Conservation (phyloP, 495 filamentous ascomycete species). For the Pyronema domesticum region DNA sequence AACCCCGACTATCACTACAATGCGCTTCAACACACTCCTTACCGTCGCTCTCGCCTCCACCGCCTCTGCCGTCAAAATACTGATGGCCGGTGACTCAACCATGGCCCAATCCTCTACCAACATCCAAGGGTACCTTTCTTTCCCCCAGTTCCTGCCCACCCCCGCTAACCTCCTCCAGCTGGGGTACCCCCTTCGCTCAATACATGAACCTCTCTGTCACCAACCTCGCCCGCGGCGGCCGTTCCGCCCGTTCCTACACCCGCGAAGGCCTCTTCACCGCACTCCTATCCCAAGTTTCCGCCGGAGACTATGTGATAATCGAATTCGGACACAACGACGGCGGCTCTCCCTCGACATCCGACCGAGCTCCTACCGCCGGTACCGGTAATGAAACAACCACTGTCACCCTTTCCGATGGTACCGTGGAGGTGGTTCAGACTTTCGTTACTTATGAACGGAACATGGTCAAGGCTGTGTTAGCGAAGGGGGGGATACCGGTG, state of each 20-base stretch:
- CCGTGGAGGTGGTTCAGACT: slow-evolving; percentile 18
- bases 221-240: slow-evolving; percentile 31
- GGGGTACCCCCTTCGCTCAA: slow-evolving; percentile 18
- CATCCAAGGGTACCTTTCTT: slow-evolving; percentile 12
- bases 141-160: neutral
- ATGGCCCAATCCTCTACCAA: slow-evolving; percentile 12
- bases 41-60: neutral
- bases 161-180: slow-evolving; percentile 4
- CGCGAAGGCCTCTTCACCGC: slow-evolving; percentile 30
- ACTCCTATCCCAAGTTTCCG: slow-evolving; percentile 25
- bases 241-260: slow-evolving; percentile 30
- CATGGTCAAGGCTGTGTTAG: slow-evolving; percentile 28
- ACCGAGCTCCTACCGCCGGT: slow-evolving; percentile 21
- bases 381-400: slow-evolving; percentile 12
- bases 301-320: slow-evolving; percentile 33
- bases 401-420: slow-evolving; percentile 12
- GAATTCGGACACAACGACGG: slow-evolving; percentile 36
- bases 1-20: no score
- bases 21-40: no score
- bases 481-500: slow-evolving; percentile 46
- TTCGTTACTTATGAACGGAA: slow-evolving; percentile 20
- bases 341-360: slow-evolving; percentile 29
- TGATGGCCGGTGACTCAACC: slow-evolving; percentile 22
- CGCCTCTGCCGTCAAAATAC: slow-evolving; percentile 10
- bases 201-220: slow-evolving; percentile 24